Conservation (phyloP, 1,284 basidiomycete genomes). For the Exobasidium rhododendri region DNA sequence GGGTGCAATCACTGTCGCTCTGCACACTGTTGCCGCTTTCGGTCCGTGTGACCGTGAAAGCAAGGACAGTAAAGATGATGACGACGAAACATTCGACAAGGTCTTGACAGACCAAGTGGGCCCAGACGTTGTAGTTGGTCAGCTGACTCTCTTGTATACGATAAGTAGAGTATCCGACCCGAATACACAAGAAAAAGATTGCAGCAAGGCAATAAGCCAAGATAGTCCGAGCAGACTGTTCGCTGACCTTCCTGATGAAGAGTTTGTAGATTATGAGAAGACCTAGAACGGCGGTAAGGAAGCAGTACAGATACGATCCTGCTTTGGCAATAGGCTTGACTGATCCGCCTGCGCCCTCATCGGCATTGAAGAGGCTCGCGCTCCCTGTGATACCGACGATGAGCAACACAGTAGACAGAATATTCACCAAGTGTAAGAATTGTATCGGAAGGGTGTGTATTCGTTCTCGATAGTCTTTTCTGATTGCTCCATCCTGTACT, state of each 20-base stretch:
- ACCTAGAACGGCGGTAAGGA: background rate
- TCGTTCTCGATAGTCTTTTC: background rate
- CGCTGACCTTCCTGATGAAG: background rate
- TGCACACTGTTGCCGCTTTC: too few species aligned
- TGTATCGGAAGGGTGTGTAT: background rate
- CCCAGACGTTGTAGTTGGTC: background rate
- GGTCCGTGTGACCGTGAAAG: too few species aligned
- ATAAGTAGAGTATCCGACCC: conserved; percentile 1
- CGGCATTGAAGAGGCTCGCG: background rate
- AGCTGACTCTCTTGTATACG: background rate
- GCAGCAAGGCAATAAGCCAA: background rate
- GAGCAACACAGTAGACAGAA: background rate
- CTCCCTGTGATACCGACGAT: background rate
- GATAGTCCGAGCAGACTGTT: background rate
- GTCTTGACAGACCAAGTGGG: conserved; percentile 3
- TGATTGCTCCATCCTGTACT: background rate
- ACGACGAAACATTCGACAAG: background rate
- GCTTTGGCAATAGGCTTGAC: background rate
- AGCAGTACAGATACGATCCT: background rate
- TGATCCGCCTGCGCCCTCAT: too few species aligned
- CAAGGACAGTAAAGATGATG: conserved; percentile 7
- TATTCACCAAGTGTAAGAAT: background rate
- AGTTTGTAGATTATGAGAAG: conserved; percentile 2
- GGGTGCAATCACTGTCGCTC: too few species aligned
- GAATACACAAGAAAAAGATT: background rate